phyloP scores from a whole-genome alignment of 116 monocot species.

The Phalaenopsis hybrid region DNA sequence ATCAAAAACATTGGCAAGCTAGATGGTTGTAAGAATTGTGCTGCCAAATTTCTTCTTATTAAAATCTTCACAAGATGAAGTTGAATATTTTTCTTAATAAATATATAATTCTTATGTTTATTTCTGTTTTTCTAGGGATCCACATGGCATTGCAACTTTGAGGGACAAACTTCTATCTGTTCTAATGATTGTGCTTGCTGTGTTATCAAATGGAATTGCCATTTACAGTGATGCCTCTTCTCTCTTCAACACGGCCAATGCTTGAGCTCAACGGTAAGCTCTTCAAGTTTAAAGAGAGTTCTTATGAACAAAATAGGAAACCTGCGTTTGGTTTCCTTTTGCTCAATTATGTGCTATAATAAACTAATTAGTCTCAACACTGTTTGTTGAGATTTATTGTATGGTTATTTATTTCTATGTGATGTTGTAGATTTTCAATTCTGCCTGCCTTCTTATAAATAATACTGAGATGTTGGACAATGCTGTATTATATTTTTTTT shows the following conservation, averaged over 20 bases:
- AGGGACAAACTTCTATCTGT: constrained; percentile 27
- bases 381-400: background rate
- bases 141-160: constrained; percentile 22
- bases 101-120: background rate
- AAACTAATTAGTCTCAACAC: background rate
- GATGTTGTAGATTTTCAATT: no score
- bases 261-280: background rate
- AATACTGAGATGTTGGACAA: no score
- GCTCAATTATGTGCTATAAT: background rate
- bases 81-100: background rate
- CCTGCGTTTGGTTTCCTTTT: background rate
- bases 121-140: constrained; percentile 19
- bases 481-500: no score
- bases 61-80: background rate
- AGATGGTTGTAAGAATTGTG: background rate
- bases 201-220: constrained; percentile 33
- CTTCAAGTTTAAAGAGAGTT: background rate
- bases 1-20: background rate
- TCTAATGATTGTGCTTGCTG: constrained; percentile 34
- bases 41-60: background rate
- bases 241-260: constrained; percentile 18
- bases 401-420: background rate
- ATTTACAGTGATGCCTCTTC: constrained; percentile 28
- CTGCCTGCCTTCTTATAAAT: no score
- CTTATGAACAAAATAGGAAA: background rate